Base-by-base conservation (phyloP, 805 yeast genomes). In the Kregervanrija fluxuum region DNA sequence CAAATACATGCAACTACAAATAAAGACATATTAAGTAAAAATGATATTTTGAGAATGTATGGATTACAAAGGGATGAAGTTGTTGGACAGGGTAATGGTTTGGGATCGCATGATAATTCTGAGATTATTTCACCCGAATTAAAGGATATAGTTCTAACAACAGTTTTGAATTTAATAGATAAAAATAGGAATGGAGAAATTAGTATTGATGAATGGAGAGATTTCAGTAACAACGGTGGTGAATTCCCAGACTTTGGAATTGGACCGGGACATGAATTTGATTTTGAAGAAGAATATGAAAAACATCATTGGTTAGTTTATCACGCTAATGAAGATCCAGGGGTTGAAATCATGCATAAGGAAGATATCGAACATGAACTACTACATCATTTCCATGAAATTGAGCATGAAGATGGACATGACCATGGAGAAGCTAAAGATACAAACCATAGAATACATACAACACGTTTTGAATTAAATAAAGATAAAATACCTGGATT, bases 241-340 rank as follows among this genome's bases (percentile, higher is more conserved):
- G 76, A 77, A 50, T 76, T 91, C 57, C 97, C 97, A 1, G 97
- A 91, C 62, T 79, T 90, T 61, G 95, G 96, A 8, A 80, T 82
- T 47, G 98, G 97, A 30, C 90, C 87, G 8, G 66, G 65, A 12
- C 96, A 90, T 59, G 96, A 90, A 66, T 82, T 89, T 33, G 96
- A 87, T 66, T 91, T 89, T 58, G 98, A 90, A 64, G 75, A 79
- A 53, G 97, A 90, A 61, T 91, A 90, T 60, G 97, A 91, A 61
- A 81, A 86, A 46, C 97, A 90, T 62, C 98, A 90, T 62, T 91
- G 97, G 97, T 76, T 81, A 48, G 70, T 88, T 65, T 82, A 73
- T 58, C 93, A 85, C 59, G 72, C 76, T 45, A 79, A 85, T 52
- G 65, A 71, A 45, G 97, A 89, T 61, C 96, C 96, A 1, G 89